A percentile compares a stretch with the other conserved stretches of the same genome.
phyloP scores from a whole-genome alignment of 169 alveolate genomes.

The Amoebophrya sp. region DNA sequence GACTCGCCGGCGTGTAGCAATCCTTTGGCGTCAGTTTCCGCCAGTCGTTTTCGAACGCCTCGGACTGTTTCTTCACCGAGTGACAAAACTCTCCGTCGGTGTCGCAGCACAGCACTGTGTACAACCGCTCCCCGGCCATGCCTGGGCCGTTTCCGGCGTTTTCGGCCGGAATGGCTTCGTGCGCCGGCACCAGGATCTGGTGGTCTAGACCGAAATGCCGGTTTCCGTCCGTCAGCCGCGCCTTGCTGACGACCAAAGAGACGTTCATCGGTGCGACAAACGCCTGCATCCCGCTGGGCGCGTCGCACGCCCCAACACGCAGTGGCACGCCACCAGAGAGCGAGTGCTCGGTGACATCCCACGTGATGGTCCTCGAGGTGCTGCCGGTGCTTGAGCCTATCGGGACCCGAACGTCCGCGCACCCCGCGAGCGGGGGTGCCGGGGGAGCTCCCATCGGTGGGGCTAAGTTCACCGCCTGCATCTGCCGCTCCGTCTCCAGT shows the following conservation, averaged over 20 bases:
- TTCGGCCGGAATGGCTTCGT: background rate
- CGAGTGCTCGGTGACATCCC: background rate
- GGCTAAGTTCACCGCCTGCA: too few relatives aligned
- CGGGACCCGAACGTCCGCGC: background rate
- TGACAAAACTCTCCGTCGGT: background rate
- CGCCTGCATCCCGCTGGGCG: background rate
- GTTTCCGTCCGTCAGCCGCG: background rate
- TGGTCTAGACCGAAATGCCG: background rate
- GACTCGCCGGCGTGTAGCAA: background rate
- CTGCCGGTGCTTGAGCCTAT: background rate
- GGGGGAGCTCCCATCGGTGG: background rate
- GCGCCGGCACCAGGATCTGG: background rate
- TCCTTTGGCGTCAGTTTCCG: background rate
- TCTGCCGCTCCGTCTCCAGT: background rate
- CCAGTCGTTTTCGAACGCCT: background rate
- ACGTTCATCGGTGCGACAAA: background rate
- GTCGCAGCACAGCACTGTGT: background rate
- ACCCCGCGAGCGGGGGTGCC: background rate
- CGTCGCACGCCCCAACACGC: background rate
- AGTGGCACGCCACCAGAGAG: background rate
- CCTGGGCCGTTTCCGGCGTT: too few relatives aligned
- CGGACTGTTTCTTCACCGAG: background rate
- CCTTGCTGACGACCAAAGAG: background rate
- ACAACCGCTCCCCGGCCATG: background rate
- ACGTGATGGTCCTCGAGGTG: background rate